These are phyloP conservation scores for Chalciporus pseudorubinellus DNA, from an alignment of 768 basidiomycete species.

Conservation along the genomic window DNA sequence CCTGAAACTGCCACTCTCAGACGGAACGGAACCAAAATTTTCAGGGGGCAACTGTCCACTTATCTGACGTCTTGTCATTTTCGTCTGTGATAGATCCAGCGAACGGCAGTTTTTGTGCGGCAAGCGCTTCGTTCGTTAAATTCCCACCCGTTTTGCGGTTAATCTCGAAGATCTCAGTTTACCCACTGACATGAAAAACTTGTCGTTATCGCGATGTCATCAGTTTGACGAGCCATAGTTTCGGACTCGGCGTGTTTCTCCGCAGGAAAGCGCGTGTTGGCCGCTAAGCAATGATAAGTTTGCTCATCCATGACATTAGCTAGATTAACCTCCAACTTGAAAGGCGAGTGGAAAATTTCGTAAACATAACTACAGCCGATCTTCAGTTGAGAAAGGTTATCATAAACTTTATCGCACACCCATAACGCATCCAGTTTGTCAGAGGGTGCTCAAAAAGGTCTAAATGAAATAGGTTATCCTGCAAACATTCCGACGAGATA, in stretches of 20 bases:
- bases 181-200: slow-evolving; percentile 15
- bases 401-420: slow-evolving; percentile 34
- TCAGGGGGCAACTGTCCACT: neutral
- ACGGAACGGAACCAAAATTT: slow-evolving; percentile 14
- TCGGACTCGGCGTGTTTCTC: slow-evolving; percentile 4
- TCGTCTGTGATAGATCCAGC: neutral
- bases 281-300: slow-evolving; percentile 7
- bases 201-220: slow-evolving; percentile 19
- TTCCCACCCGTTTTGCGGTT: slow-evolving; percentile 18
- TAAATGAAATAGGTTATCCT: slow-evolving; percentile 41
- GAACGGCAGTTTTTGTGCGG: slow-evolving; percentile 1
- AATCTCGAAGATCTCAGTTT: slow-evolving; percentile 24
- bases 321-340: slow-evolving; percentile 19
- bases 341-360: slow-evolving; percentile 13
- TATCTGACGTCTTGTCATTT: neutral
- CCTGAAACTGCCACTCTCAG: neutral
- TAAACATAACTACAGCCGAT: slow-evolving; percentile 21
- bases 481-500: slow-evolving; percentile 95
- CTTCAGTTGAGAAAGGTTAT: slow-evolving; percentile 32
- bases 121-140: slow-evolving; percentile 5
- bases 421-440: slow-evolving; percentile 8
- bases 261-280: neutral
- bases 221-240: slow-evolving; percentile 23
- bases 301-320: slow-evolving; percentile 6
- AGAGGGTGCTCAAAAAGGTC: neutral